Percentiles rank a stretch among this genome's conserved stretches.
Evolutionary conservation across 1,284 basidiomycete genomes (phyloP).

Genomic region (Boletus mariae): DNA sequence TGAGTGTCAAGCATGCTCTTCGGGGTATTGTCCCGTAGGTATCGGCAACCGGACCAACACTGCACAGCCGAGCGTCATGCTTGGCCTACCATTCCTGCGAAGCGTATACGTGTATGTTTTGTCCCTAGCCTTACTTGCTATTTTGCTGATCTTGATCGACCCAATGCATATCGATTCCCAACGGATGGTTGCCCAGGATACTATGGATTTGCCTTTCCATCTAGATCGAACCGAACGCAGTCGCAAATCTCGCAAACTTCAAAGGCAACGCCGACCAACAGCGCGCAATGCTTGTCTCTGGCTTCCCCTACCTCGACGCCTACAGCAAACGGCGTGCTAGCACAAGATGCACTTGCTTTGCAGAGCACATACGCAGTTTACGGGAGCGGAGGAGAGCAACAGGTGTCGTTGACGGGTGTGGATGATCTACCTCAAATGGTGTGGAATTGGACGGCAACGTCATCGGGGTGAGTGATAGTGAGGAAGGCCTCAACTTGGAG

Average conservation of each 20-base stretch:
- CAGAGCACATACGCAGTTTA: conserved; percentile 17
- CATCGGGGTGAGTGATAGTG: conserved; percentile 4
- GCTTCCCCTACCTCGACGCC: conserved; percentile 29
- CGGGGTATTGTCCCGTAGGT: conserved; percentile 25
- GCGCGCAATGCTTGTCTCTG: conserved; percentile 25
- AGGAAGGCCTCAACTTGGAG: neutral
- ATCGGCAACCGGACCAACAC: conserved; percentile 15
- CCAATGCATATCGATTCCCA: conserved; percentile 33
- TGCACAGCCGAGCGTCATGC: conserved; percentile 6
- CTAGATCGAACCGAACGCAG: conserved; percentile 27
- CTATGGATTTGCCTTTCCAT: conserved; percentile 31
- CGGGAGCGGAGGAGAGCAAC: conserved; percentile 1
- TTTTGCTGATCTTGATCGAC: neutral
- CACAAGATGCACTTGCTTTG: conserved; percentile 6
- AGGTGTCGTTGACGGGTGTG: conserved; percentile 14
- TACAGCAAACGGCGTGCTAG: conserved; percentile 8
- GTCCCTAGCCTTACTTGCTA: no score
- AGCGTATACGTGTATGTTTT: conserved; percentile 32
- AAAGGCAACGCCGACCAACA: conserved; percentile 20
- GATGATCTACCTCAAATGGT: conserved; percentile 16
- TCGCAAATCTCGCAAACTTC: conserved; percentile 29
- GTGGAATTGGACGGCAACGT: conserved; percentile 26
- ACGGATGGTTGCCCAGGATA: conserved; percentile 28
- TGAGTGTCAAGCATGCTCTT: neutral
- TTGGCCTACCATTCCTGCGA: conserved; percentile 31